Evolutionary conservation across 768 basidiomycete species (phyloP).

Genomic region (Lepiota brunneoincarnata): DNA sequence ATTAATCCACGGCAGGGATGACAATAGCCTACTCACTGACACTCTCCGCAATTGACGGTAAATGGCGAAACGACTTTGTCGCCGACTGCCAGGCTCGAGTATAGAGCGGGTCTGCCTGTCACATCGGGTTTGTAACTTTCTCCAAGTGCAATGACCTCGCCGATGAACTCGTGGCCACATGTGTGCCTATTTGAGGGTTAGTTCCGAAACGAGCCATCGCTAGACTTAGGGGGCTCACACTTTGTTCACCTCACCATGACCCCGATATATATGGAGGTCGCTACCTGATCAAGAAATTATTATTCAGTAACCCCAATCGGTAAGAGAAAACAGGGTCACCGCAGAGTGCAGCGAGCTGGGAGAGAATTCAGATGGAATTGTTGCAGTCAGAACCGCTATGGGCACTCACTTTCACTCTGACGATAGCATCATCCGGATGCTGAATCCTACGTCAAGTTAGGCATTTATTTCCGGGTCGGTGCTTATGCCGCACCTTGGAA

Average conservation of each 20-base stretch:
- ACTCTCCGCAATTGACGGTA: conserved; percentile 81
- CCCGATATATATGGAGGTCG: conserved; percentile 75
- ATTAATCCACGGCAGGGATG: not conserved
- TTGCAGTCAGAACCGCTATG: not conserved
- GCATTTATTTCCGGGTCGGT: not conserved
- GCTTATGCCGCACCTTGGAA: conserved; percentile 39
- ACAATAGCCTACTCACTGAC: conserved; percentile 52
- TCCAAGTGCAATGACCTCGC: conserved; percentile 68
- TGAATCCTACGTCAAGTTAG: conserved; percentile 45
- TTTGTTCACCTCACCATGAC: conserved; percentile 49
- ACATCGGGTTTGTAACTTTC: conserved; percentile 41
- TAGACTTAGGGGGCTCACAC: conserved; percentile 37
- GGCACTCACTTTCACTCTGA: conserved; percentile 61
- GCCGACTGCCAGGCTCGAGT: conserved; percentile 62
- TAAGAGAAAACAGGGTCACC: conserved; percentile 27
- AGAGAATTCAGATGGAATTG: not conserved
- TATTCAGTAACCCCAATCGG: not conserved
- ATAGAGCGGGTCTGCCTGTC: conserved; percentile 56
- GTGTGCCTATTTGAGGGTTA: conserved; percentile 42
- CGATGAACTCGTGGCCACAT: conserved; percentile 78
- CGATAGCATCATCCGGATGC: conserved; percentile 74
- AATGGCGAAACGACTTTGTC: conserved; percentile 82
- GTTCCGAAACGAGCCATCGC: not conserved
- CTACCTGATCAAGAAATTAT: conserved; percentile 38
- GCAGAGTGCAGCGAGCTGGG: conserved; percentile 63